A percentile compares a stretch with the other conserved stretches of the same genome.
Conservation (phyloP, 352 stramenopile genomes). For the Pythium rishiriense region DNA sequence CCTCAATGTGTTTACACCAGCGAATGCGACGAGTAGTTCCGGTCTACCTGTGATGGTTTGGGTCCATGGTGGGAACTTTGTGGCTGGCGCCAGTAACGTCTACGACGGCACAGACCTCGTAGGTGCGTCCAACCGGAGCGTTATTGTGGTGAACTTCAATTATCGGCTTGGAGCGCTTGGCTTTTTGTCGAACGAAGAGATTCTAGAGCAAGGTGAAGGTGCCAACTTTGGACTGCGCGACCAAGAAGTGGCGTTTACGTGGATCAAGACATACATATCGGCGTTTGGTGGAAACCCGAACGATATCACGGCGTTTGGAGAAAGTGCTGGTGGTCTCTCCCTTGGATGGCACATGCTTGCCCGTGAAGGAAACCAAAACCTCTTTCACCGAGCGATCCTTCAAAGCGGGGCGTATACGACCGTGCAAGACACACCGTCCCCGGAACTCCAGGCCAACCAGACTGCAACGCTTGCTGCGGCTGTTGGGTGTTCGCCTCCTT, state of each 20-base stretch:
- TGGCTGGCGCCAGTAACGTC: conserved; percentile 9
- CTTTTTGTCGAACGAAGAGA: conserved; percentile 3
- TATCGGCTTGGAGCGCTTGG: conserved; percentile 22
- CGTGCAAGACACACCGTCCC: background rate
- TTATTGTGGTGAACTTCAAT: conserved; percentile 38
- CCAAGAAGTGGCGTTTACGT: conserved; percentile 29
- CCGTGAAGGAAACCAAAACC: background rate
- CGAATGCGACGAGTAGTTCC: conserved; percentile 15
- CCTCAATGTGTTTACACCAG: conserved; percentile 38
- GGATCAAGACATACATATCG: conserved; percentile 36
- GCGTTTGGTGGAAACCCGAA: conserved; percentile 37
- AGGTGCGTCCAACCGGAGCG: conserved; percentile 23
- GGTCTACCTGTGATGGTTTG: conserved; percentile 38
- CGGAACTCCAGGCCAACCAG: background rate
- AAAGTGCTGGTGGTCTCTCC: conserved; percentile 11
- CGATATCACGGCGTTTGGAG: conserved; percentile 32
- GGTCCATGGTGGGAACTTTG: conserved; percentile 34
- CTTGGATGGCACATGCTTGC: background rate
- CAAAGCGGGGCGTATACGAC: conserved; percentile 7
- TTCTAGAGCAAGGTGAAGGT: background rate
- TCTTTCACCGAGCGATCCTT: conserved; percentile 12
- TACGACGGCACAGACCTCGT: conserved; percentile 10
- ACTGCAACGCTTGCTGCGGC: background rate
- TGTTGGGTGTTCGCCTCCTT: too few species aligned
- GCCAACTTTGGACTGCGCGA: conserved; percentile 33